phyloP scores from a whole-genome alignment of 768 basidiomycete genomes.

The Hypsizygus marmoreus region DNA sequence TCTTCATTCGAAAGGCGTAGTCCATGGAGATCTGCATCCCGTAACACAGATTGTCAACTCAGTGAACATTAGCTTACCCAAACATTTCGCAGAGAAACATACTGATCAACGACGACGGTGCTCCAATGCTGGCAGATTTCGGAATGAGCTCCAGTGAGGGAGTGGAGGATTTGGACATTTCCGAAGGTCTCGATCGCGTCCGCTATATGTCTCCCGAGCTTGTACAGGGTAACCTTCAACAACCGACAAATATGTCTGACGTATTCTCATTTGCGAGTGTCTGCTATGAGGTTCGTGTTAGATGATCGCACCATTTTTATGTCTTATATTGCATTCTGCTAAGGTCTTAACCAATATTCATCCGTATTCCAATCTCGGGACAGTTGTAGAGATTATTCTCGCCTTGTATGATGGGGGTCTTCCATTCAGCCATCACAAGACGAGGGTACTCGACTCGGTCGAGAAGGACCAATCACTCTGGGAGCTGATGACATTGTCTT shows the following conservation, averaged over 20 bases:
- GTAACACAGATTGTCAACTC: background rate
- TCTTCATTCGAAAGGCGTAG: conserved; percentile 2
- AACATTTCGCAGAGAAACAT: conserved; percentile 8
- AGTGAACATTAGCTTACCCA: background rate
- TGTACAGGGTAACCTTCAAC: background rate
- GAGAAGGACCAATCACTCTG: too few relatives aligned
- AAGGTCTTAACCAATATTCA: too few relatives aligned
- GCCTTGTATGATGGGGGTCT: too few relatives aligned
- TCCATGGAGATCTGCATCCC: conserved; percentile 8
- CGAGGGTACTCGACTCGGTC: too few relatives aligned
- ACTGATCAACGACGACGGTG: conserved; percentile 5
- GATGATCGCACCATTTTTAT: too few relatives aligned
- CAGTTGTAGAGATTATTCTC: too few relatives aligned
- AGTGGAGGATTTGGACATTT: background rate
- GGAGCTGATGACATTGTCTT: too few relatives aligned
- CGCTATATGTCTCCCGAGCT: conserved; percentile 8
- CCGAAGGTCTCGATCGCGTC: background rate
- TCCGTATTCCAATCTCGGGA: too few relatives aligned
- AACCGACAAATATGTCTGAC: conserved; percentile 1
- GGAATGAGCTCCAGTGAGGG: background rate
- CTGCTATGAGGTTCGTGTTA: background rate
- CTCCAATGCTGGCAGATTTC: conserved; percentile 9
- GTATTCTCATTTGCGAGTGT: conserved; percentile 2
- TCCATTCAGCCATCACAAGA: too few relatives aligned
- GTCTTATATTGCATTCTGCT: too few relatives aligned